These are phyloP conservation scores for Leptographium flavum DNA, from an alignment of 2,329 filamentous ascomycete species.

Conservation along the genomic window DNA sequence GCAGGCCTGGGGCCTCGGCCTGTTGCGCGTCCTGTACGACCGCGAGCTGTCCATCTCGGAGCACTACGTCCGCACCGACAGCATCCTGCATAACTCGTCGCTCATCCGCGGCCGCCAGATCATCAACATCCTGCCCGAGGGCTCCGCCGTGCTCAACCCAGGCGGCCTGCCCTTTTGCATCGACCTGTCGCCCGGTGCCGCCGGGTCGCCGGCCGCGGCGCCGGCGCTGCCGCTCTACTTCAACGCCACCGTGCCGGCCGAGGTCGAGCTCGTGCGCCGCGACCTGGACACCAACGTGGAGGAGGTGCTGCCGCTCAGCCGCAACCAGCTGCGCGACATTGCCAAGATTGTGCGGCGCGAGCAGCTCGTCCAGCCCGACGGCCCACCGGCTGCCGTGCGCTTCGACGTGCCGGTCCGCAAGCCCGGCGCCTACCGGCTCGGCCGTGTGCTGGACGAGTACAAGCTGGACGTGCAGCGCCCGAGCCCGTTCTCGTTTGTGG, in stretches of 20 bases:
- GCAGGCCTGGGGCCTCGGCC: conserved; percentile 54
- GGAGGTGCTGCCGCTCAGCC: conserved; percentile 64
- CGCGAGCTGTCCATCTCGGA: conserved; percentile 90
- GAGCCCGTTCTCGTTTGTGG: conserved; percentile 66
- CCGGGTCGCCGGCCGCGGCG: conserved; percentile 30
- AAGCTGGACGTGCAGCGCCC: conserved; percentile 80
- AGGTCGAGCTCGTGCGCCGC: conserved; percentile 76
- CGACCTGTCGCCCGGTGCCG: conserved; percentile 20
- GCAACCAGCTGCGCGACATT: conserved; percentile 60
- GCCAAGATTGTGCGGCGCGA: conserved; percentile 54
- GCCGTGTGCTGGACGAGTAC: conserved; percentile 79
- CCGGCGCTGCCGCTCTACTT: conserved; percentile 62
- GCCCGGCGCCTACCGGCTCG: conserved; percentile 72
- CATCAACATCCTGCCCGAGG: conserved; percentile 93
- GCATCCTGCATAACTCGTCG: conserved; percentile 80
- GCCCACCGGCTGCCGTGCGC: conserved; percentile 39
- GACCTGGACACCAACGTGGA: conserved; percentile 66
- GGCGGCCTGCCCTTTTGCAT: conserved; percentile 71
- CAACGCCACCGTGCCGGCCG: conserved; percentile 80
- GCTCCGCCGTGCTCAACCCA: conserved; percentile 80
- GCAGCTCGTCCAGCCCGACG: conserved; percentile 1
- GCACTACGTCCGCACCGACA: conserved; percentile 73
- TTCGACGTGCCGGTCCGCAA: conserved; percentile 69
- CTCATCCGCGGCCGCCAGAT: conserved; percentile 94
- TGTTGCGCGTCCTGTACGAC: conserved; percentile 77